Evolutionary conservation across 768 basidiomycete species (phyloP).

Genomic region (Lyophyllum atratum): DNA sequence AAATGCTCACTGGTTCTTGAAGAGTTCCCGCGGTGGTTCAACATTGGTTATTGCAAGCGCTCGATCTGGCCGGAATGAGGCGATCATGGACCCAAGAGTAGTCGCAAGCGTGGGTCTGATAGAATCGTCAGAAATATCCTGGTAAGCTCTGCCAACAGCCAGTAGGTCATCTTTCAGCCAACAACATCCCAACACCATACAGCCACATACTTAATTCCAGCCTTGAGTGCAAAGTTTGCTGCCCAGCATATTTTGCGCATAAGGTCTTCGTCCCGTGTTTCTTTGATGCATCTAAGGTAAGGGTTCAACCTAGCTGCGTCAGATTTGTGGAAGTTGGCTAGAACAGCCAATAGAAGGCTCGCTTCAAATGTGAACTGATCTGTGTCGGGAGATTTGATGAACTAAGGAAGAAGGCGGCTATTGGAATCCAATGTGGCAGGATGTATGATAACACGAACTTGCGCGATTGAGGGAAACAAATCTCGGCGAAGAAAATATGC

Average conservation of each 20-base stretch:
- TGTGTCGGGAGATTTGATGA: conserved; percentile 57
- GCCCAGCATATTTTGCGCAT: conserved; percentile 63
- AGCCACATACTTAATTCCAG: conserved; percentile 51
- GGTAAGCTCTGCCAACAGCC: conserved; percentile 49
- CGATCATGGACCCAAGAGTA: conserved; percentile 53
- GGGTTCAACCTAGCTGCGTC: conserved; percentile 71
- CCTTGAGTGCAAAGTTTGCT: conserved; percentile 50
- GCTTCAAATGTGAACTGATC: conserved; percentile 62
- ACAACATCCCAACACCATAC: background rate
- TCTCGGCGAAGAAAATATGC: conserved; percentile 70
- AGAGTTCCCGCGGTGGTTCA: conserved; percentile 52
- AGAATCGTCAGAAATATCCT: conserved; percentile 52
- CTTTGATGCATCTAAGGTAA: conserved; percentile 55
- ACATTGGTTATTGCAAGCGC: conserved; percentile 47
- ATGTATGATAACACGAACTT: conserved; percentile 30
- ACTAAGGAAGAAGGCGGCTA: conserved; percentile 31
- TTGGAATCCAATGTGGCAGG: background rate
- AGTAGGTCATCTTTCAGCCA: background rate
- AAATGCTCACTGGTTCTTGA: conserved; percentile 54
- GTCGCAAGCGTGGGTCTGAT: conserved; percentile 48
- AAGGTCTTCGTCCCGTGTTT: conserved; percentile 47
- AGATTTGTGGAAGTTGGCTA: conserved; percentile 74
- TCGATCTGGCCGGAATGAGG: conserved; percentile 55
- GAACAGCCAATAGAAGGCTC: conserved; percentile 56
- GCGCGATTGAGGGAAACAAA: conserved; percentile 55